Evolutionary conservation across 2,329 filamentous ascomycete genomes (phyloP), one percentile per base, ranked within the genome.

Genomic region (Sphaerostilbella broomeana): DNA sequence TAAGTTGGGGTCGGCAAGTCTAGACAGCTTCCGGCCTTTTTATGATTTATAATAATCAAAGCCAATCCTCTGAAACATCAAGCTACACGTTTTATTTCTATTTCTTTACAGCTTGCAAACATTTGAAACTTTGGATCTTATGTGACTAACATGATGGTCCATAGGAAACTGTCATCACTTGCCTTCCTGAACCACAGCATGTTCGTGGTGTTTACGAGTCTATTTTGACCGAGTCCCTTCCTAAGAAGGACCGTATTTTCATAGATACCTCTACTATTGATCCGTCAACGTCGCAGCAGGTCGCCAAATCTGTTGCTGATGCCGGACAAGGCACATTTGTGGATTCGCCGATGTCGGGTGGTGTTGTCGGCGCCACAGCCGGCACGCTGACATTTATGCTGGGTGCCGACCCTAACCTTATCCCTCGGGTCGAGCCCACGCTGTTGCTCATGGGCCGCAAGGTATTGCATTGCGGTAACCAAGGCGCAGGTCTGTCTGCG

Each of bases 191-290:
- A 53, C 87, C 90, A 1, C 73, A 81, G 19, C 90, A 97, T 57
- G 90, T 97, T 42, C 83, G 84, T 56, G 75, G 75, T 36, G 87
- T 95, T 26, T 95, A 88, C 61, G 68, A 77, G 32, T 73, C 81
- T 39, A 88, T 97, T 57, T 69, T 94, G 30, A 70, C 76, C 32
- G 67, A 72, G 3, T 50, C 68, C 3, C 59, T 72, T 0, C 59
- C 70, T 1, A 65, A 68, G 27, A 73, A 72, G 35, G 68, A 81
- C 42, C 81, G 88, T 26, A 66, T 95, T 42, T 95, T 94, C 61
- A 92, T 98, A 57, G 92, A 98, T 62, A 90, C 85, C 62, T 97
- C 90, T 4, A 98, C 92, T 12, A 97, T 98, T 56, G 92, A 97
- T 62, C 88, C 89, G 0, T 79, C 79, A 21, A 86, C 88, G 3